Conservation (phyloP, 257 asterid species). For the Mitragyna speciosa region DNA sequence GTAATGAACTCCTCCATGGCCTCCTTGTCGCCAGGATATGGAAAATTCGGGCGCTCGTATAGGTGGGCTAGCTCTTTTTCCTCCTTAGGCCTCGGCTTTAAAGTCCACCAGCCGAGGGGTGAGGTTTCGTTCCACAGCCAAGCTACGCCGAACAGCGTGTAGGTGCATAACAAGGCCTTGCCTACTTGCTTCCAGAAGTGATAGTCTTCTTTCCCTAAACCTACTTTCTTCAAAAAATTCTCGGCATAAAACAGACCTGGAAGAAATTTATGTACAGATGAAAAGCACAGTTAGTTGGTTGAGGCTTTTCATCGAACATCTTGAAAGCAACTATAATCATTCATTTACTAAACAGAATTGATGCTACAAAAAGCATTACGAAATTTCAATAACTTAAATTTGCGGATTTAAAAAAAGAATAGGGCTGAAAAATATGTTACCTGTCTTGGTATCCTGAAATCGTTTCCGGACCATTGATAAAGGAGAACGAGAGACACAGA, state of each 20-base stretch:
- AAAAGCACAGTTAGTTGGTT: neutral
- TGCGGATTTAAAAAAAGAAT: neutral
- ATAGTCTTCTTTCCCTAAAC: conserved; percentile 83
- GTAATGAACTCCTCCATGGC: conserved; percentile 89
- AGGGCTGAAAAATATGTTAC: conserved; percentile 14
- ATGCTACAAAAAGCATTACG: neutral
- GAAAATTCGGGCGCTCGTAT: conserved; percentile 73
- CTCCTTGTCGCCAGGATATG: conserved; percentile 83
- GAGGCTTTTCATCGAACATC: conserved; percentile 34
- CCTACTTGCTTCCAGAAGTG: conserved; percentile 92
- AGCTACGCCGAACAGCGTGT: conserved; percentile 63
- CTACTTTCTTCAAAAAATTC: conserved; percentile 59
- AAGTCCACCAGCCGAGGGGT: conserved; percentile 93
- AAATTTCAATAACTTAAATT: neutral
- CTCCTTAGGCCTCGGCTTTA: conserved; percentile 83
- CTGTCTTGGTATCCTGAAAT: conserved; percentile 37
- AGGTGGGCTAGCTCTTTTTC: conserved; percentile 81
- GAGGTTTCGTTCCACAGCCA: conserved; percentile 88
- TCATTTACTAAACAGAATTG: neutral
- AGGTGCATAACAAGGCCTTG: conserved; percentile 69
- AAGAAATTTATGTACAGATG: neutral
- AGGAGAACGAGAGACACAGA: neutral
- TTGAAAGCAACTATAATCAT: neutral
- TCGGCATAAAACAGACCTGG: conserved; percentile 46
- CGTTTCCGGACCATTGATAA: conserved; percentile 45